These are phyloP conservation scores for Fusarium sp. DNA, from an alignment of 2,329 filamentous ascomycete species.

Conservation along the genomic window DNA sequence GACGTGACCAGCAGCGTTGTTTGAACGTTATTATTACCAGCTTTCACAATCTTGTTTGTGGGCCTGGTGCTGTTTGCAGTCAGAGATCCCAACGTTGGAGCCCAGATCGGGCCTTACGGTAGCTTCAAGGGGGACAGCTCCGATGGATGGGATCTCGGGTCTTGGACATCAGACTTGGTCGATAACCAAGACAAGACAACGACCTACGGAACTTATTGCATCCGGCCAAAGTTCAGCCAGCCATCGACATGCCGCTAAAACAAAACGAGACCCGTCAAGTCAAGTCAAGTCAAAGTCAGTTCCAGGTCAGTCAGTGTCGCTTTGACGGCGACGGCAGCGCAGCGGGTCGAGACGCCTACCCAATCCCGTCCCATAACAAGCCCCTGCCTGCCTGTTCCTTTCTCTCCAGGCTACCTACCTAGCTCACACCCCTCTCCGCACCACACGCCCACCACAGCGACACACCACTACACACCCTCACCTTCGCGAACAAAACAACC, in stretches of 20 bases:
- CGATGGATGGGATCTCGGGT: slow-evolving; percentile 14
- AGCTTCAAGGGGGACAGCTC: slow-evolving; percentile 5
- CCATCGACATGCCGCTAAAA: slow-evolving; percentile 19
- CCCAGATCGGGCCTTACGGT: background rate
- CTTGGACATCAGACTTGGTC: background rate
- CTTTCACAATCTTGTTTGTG: slow-evolving; percentile 10
- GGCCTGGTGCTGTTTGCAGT: slow-evolving; percentile 3
- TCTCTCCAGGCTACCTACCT: background rate
- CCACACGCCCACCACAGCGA: background rate
- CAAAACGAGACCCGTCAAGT: slow-evolving; percentile 22
- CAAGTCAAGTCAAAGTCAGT: slow-evolving; percentile 5
- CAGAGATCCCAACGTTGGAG: background rate
- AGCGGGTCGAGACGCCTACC: slow-evolving; percentile 24
- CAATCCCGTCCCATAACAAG: slow-evolving; percentile 24
- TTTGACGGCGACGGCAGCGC: slow-evolving; percentile 21
- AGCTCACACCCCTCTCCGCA: background rate
- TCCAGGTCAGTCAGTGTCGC: slow-evolving; percentile 26
- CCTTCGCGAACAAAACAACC: slow-evolving; percentile 6
- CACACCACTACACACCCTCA: background rate
- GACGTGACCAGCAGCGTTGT: background rate
- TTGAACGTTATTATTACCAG: slow-evolving; percentile 7
- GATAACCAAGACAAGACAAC: background rate
- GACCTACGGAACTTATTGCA: slow-evolving; percentile 30
- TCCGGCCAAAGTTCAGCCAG: slow-evolving; percentile 39
- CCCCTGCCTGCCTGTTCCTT: slow-evolving; percentile 7